These are phyloP conservation scores for Orbilia brochopaga DNA, from an alignment of 2,329 filamentous ascomycete genomes.

Conservation along the genomic window DNA sequence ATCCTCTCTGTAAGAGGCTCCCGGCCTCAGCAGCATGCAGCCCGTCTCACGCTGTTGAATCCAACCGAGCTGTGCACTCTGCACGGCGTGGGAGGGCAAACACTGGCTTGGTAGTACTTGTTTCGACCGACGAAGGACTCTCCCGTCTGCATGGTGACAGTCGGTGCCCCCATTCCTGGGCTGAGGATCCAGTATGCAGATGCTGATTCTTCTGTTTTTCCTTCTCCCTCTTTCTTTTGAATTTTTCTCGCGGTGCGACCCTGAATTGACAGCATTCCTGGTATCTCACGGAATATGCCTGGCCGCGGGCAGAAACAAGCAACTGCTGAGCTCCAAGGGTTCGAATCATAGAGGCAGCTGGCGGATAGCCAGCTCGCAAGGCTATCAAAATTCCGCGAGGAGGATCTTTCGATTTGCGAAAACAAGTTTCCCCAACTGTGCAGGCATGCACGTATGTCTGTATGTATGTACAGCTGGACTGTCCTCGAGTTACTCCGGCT, in stretches of 20 bases:
- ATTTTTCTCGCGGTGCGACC: not conserved
- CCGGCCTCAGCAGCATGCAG: constrained; percentile 39
- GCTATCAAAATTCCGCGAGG: constrained; percentile 7
- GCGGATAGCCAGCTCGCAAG: constrained; percentile 20
- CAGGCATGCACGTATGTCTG: no score
- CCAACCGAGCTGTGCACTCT: constrained; percentile 30
- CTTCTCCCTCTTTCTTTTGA: not conserved
- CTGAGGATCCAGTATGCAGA: constrained; percentile 29
- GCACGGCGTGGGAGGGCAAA: constrained; percentile 39
- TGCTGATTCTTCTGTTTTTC: not conserved
- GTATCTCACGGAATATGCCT: constrained; percentile 14
- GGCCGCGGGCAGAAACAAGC: constrained; percentile 30
- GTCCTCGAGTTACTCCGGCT: constrained; percentile 21
- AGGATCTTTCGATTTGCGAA: constrained; percentile 23
- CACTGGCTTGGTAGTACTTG: constrained; percentile 17
- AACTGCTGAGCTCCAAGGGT: constrained; percentile 41
- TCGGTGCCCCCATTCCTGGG: constrained; percentile 7
- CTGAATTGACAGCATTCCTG: constrained; percentile 20
- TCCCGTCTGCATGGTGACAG: not conserved
- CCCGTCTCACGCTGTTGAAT: constrained; percentile 37
- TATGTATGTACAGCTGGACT: constrained; percentile 5
- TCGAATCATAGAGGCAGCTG: constrained; percentile 43
- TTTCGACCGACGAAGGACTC: constrained; percentile 32
- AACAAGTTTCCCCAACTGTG: constrained; percentile 45
- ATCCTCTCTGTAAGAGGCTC: constrained; percentile 41